These are phyloP conservation scores for Chaetomium sp. DNA, from an alignment of 2,329 filamentous ascomycete species.

Conservation along the genomic window DNA sequence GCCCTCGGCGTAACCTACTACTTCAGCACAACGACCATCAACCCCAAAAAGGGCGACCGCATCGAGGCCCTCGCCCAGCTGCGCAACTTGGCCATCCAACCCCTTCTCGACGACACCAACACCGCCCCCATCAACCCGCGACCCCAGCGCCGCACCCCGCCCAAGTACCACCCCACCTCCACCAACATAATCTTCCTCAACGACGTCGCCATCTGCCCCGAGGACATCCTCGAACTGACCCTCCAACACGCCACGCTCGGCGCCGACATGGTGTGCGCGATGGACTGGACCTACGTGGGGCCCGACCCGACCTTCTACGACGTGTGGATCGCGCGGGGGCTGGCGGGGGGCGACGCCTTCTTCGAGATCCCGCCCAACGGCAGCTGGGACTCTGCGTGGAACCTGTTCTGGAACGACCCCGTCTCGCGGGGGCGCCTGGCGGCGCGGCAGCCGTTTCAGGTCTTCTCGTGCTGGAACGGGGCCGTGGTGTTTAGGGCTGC, in stretches of 20 bases:
- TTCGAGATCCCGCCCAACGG: constrained; percentile 55
- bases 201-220: constrained; percentile 54
- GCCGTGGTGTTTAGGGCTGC: constrained; percentile 51
- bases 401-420: constrained; percentile 56
- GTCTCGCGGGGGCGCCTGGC: constrained; percentile 39
- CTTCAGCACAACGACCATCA: constrained; percentile 46
- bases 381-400: constrained; percentile 51
- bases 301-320: constrained; percentile 57
- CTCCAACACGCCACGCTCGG: constrained; percentile 50
- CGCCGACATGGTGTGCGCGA: constrained; percentile 60
- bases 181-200: constrained; percentile 55
- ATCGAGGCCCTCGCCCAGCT: constrained; percentile 53
- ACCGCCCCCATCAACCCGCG: background rate
- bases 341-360: constrained; percentile 55
- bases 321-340: constrained; percentile 56
- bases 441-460: constrained; percentile 54
- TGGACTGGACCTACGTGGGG: constrained; percentile 58
- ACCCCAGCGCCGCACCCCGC: background rate
- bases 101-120: constrained; percentile 40
- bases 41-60: constrained; percentile 48
- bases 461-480: constrained; percentile 65
- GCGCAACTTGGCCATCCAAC: constrained; percentile 55
- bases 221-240: constrained; percentile 60
- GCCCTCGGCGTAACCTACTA: constrained; percentile 44
- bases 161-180: background rate